phyloP scores from a whole-genome alignment of 2,329 filamentous ascomycete genomes.

The Pseudogymnoascus sp. region DNA sequence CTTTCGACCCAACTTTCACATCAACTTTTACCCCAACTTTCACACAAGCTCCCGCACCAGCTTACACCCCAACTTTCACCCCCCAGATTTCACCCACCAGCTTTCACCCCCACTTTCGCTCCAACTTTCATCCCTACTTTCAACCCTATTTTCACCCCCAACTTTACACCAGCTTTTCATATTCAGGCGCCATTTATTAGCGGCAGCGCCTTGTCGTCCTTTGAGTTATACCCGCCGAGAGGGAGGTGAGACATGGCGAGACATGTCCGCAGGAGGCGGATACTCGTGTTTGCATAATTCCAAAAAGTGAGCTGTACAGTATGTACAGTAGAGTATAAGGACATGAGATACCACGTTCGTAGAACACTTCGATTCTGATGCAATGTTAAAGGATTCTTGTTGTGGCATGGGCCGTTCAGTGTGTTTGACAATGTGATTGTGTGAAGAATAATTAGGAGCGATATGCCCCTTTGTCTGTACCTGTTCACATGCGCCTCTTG shows the following conservation, averaged over 20 bases:
- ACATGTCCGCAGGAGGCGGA: constrained; percentile 1
- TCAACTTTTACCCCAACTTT: neutral
- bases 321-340: constrained; percentile 8
- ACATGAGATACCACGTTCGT: constrained; percentile 8
- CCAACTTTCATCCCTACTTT: neutral
- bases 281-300: constrained; percentile 5
- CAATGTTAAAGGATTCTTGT: neutral
- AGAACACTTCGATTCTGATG: constrained; percentile 6
- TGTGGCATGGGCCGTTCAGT: neutral
- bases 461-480: neutral
- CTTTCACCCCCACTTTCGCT: neutral
- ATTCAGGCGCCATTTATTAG: constrained; percentile 6
- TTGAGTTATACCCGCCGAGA: constrained; percentile 7
- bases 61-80: neutral
- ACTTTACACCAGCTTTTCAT: constrained; percentile 3
- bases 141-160: neutral
- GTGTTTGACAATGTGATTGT: neutral
- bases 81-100: neutral
- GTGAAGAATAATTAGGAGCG: neutral
- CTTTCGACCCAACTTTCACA: neutral
- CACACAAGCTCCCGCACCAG: neutral
- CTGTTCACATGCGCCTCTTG: neutral
- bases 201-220: constrained; percentile 1
- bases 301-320: constrained; percentile 3
- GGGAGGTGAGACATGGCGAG: constrained; percentile 5